A percentile compares a stretch with the other conserved stretches of the same genome.
phyloP scores from a whole-genome alignment of 805 yeast species.

The Komagataella pseudopastoris region DNA sequence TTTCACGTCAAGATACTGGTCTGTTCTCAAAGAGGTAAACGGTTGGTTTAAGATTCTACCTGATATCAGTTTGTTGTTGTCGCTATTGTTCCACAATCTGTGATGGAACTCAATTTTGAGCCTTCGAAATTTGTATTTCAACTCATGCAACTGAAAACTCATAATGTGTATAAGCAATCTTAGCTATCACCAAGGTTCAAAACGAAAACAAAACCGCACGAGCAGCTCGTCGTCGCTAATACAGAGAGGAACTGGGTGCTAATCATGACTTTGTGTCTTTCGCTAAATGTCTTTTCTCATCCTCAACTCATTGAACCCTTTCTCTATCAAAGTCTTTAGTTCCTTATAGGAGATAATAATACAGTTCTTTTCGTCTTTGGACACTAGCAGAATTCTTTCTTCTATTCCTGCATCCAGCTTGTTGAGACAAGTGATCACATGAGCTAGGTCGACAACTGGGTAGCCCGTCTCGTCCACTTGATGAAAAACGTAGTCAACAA shows the following conservation, averaged over 20 bases:
- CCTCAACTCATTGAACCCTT: constrained; percentile 42
- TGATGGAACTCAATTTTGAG: constrained; percentile 12
- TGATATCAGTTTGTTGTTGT: constrained; percentile 24
- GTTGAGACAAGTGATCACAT: constrained; percentile 66
- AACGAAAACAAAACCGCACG: background rate
- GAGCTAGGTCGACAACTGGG: constrained; percentile 71
- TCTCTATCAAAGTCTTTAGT: constrained; percentile 56
- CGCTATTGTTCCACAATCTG: constrained; percentile 14
- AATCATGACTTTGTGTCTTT: background rate
- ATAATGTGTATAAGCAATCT: background rate
- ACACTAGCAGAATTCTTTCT: constrained; percentile 68
- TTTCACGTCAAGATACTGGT: constrained; percentile 15
- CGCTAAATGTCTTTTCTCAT: constrained; percentile 3
- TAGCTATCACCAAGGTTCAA: background rate
- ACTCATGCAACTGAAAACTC: constrained; percentile 2
- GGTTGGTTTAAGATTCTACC: constrained; percentile 18
- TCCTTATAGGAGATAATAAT: constrained; percentile 78
- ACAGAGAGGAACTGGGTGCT: background rate
- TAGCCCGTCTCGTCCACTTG: constrained; percentile 67
- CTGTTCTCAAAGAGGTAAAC: constrained; percentile 24
- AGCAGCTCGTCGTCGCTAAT: background rate
- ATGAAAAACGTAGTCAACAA: constrained; percentile 77
- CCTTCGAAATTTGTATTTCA: constrained; percentile 8
- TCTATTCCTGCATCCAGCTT: constrained; percentile 88
- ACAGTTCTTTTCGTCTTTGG: constrained; percentile 78